Evolutionary conservation across 208 protist species (phyloP), one percentile per base, ranked within the genome.

Genomic region (Wallacemonas sp.): DNA sequence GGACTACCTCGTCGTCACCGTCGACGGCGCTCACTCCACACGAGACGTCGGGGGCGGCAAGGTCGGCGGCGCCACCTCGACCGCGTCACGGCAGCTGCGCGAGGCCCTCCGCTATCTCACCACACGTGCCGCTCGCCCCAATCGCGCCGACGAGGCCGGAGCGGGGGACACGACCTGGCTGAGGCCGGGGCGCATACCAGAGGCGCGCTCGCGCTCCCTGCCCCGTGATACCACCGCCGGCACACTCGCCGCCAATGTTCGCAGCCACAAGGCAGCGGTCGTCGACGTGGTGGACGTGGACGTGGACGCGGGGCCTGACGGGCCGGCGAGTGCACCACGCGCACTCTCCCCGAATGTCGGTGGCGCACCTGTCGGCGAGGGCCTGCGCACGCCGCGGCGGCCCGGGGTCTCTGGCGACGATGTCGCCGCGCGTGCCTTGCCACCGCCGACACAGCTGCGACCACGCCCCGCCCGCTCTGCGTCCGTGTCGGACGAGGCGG

Each of bases 1-100:
- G 20, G 11, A 61, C 25, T 74, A 77, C 32, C 33, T 36, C 0
- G 62, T 87, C 38, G 29, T 67, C n/a, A 70, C 75, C 1, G 66
- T 91, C 18, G 85, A 92, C 70, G 77, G 72, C 38, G 76, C 79
- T 57, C 63, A 59, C 23, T 72, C 72, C 2, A 46, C 55, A 14
- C 64, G 48, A 32, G 36, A 14, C 0, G 36, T 7, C 36, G 14
- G 10, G 14, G 10, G 36, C 14, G 10, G 0, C 14, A 7, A 41
- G 36, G 36, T 14, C 10, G 36, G 36, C 36, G 36, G 36, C 10
- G 7, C 36, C 36, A 41, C 8, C 52, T 59, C 52, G 26, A 3
- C 22, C 5, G 52, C 52, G 8, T 7, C 52, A 10, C 52, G 52
- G 4, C 52, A 29, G 20, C 52, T 59, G 4, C 52, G 52, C 20